Evolutionary conservation across 495 filamentous ascomycete genomes (phyloP).

Genomic region (Talaromyces liani): DNA sequence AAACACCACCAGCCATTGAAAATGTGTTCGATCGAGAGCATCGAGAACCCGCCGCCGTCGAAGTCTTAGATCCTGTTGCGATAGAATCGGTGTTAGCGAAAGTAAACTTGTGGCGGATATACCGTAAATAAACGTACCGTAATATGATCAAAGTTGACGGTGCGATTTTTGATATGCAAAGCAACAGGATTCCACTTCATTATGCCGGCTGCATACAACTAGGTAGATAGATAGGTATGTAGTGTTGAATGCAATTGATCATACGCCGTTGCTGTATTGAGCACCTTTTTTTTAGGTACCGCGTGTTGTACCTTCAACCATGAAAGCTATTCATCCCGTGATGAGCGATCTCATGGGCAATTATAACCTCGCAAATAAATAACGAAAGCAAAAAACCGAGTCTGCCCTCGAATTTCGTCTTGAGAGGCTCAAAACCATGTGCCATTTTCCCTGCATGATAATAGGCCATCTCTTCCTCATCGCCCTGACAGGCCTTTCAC

Average conservation of each 20-base stretch:
- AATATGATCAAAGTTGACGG: conserved; percentile 10
- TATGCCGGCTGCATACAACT: neutral
- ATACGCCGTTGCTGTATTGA: neutral
- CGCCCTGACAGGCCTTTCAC: neutral
- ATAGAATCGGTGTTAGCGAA: neutral
- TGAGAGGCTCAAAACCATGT: neutral
- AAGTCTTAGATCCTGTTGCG: conserved; percentile 3
- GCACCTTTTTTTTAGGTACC: neutral
- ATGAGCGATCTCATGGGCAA: neutral
- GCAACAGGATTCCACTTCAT: conserved; percentile 9
- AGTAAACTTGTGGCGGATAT: neutral
- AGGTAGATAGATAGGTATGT: neutral
- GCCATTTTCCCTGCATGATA: neutral
- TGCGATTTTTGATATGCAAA: conserved; percentile 9
- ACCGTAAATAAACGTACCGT: neutral
- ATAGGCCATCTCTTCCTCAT: neutral
- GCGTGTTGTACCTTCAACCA: neutral
- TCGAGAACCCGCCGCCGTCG: conserved; percentile 7
- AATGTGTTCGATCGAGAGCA: conserved; percentile 11
- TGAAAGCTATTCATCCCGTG: neutral
- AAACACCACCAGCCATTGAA: conserved; percentile 28
- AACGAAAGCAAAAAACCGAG: neutral
- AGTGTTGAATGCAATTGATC: neutral
- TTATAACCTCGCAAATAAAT: neutral
- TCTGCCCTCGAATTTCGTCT: neutral